These are phyloP conservation scores for Capsicum rhomboideum DNA, from an alignment of 257 asterid species.

Conservation along the genomic window DNA sequence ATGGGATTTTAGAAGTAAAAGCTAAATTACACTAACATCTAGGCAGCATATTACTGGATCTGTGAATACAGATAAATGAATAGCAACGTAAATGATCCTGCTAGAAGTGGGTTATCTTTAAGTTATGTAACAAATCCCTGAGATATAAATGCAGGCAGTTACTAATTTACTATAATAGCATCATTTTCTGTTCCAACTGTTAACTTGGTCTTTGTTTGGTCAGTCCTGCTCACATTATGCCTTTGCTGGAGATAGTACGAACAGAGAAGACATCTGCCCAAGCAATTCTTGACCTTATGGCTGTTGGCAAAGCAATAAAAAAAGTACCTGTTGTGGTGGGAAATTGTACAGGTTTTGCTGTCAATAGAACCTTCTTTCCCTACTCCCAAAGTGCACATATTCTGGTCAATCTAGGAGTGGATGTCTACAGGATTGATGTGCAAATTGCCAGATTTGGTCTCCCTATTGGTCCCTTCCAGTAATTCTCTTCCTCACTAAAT, in stretches of 20 bases:
- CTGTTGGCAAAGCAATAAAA: constrained; percentile 81
- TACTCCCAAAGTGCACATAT: constrained; percentile 80
- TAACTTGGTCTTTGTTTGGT: constrained; percentile 22
- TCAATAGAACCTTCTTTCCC: constrained; percentile 90
- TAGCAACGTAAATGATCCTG: not conserved
- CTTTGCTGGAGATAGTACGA: constrained; percentile 87
- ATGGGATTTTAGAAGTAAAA: not conserved
- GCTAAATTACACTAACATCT: not conserved
- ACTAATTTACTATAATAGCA: not conserved
- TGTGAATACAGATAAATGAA: not conserved
- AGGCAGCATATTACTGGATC: not conserved
- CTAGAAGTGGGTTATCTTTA: not conserved
- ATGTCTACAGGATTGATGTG: constrained; percentile 82
- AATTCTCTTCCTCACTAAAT: constrained; percentile 29
- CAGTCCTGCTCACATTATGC: constrained; percentile 99
- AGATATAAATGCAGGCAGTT: not conserved
- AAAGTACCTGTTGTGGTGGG: constrained; percentile 95
- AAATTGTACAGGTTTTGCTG: constrained; percentile 98
- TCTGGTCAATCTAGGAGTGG: constrained; percentile 85
- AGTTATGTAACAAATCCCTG: not conserved
- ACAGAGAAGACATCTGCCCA: constrained; percentile 90
- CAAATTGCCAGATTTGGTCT: constrained; percentile 75
- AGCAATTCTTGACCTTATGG: constrained; percentile 85
- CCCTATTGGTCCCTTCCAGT: constrained; percentile 98
- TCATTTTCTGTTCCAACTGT: not conserved